Percentiles rank a stretch among this genome's conserved stretches.
These are phyloP conservation scores for Paraglomus occultum DNA, from an alignment of 192 early-diverging fungal genomes.

Conservation along the genomic window DNA sequence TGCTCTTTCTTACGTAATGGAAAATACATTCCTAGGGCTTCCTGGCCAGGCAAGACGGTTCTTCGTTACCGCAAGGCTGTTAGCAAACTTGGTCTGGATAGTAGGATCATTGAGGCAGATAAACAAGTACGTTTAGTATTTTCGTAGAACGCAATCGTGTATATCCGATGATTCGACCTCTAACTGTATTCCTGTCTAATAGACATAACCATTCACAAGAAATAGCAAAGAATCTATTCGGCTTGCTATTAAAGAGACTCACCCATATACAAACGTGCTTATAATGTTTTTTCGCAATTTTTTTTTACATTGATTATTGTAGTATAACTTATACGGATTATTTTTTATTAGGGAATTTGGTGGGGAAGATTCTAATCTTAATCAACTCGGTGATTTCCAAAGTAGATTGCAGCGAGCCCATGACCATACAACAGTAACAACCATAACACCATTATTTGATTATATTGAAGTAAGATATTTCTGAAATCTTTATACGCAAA, in stretches of 20 bases:
- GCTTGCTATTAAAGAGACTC: background rate
- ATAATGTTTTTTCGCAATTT: too few species aligned
- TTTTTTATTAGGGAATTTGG: conserved; percentile 6
- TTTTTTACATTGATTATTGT: too few species aligned
- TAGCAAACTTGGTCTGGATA: conserved; percentile 23
- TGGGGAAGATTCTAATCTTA: background rate
- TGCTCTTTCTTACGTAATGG: conserved; percentile 21
- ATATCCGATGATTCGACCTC: background rate
- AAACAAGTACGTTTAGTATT: conserved; percentile 1
- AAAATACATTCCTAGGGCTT: conserved; percentile 18
- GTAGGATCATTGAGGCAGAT: background rate
- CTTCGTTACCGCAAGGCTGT: background rate
- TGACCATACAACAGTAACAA: background rate
- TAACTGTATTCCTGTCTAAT: background rate
- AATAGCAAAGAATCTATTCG: background rate
- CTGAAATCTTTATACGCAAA: background rate
- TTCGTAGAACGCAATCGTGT: too few species aligned
- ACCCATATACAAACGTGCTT: too few species aligned
- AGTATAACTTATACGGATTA: too few species aligned
- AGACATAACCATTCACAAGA: background rate
- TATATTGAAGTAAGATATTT: conserved; percentile 6
- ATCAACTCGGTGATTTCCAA: background rate
- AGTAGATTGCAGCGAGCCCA: background rate
- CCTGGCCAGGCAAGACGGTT: background rate
- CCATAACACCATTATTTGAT: conserved; percentile 16